phyloP scores from a whole-genome alignment of 2,329 filamentous ascomycete species.

The Raffaelea ambrosiae region DNA sequence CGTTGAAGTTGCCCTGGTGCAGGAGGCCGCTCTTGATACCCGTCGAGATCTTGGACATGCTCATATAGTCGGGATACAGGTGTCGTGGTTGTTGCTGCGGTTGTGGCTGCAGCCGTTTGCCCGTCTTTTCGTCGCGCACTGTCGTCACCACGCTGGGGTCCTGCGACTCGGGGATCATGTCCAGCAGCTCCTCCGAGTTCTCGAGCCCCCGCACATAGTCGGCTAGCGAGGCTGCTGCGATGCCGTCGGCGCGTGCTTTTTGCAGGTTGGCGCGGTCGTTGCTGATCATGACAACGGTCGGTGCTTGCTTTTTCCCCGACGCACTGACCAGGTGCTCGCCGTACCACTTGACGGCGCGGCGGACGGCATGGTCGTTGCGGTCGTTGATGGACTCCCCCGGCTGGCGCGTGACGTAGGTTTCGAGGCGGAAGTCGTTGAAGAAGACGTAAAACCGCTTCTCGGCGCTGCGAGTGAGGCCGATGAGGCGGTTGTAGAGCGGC shows the following conservation, averaged over 20 bases:
- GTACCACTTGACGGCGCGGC: conserved; percentile 85
- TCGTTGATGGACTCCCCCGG: conserved; percentile 87
- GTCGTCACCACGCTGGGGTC: conserved; percentile 57
- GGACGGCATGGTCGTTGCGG: conserved; percentile 86
- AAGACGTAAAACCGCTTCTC: conserved; percentile 98
- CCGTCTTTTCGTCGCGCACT: conserved; percentile 23
- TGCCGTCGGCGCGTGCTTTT: conserved; percentile 67
- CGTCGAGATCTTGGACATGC: conserved; percentile 87
- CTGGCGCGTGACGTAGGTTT: conserved; percentile 74
- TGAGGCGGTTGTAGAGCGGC: conserved; percentile 87
- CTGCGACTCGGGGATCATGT: conserved; percentile 82
- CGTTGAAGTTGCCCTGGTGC: conserved; percentile 92
- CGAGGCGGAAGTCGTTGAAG: conserved; percentile 94
- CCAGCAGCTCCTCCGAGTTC: conserved; percentile 75
- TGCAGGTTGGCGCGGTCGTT: conserved; percentile 82
- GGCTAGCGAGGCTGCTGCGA: conserved; percentile 59
- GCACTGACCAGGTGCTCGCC: conserved; percentile 57
- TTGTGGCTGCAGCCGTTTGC: not conserved
- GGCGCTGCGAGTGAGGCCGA: conserved; percentile 86
- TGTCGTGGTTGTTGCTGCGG: conserved; percentile 49
- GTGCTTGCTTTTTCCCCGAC: conserved; percentile 42
- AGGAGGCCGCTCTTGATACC: conserved; percentile 80
- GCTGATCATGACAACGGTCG: conserved; percentile 84
- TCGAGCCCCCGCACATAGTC: conserved; percentile 83
- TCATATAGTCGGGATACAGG: conserved; percentile 84